Conservation (phyloP, 345 rosid species). For the Populus alba region DNA sequence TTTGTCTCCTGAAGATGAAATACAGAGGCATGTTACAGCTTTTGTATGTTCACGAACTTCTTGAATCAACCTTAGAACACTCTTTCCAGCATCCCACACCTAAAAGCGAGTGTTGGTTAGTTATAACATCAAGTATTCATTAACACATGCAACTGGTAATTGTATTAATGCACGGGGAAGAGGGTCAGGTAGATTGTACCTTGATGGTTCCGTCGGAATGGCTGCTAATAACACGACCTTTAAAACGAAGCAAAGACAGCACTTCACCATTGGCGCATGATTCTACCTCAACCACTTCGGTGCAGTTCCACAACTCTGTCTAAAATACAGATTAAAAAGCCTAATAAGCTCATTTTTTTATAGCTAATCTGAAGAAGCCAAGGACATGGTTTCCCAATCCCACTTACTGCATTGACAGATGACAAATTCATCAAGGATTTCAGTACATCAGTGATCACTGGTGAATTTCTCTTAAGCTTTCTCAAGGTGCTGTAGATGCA, state of each 20-base stretch:
- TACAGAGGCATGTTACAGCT: constrained; percentile 54
- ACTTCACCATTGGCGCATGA: constrained; percentile 50
- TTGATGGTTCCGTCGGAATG: constrained; percentile 74
- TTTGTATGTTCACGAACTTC: constrained; percentile 56
- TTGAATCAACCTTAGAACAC: constrained; percentile 41
- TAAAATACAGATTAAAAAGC: constrained; percentile 10
- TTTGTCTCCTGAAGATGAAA: constrained; percentile 49
- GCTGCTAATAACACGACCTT: constrained; percentile 51
- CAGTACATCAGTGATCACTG: constrained; percentile 42
- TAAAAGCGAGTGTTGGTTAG: constrained; percentile 6
- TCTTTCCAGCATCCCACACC: constrained; percentile 61
- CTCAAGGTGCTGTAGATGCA: constrained; percentile 52
- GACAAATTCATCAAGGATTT: constrained; percentile 59
- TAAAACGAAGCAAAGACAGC: constrained; percentile 43
- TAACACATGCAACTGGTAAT: constrained; percentile 1
- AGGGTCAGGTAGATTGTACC: constrained; percentile 26
- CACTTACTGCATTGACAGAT: constrained; percentile 60
- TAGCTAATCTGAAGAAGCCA: background rate
- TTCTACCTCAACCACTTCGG: constrained; percentile 40
- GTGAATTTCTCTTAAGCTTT: constrained; percentile 51
- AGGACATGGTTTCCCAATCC: background rate
- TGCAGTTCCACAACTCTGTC: constrained; percentile 62
- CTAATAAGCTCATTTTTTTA: background rate
- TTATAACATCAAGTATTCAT: background rate
- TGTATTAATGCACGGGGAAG: background rate